A percentile compares a stretch with the other conserved stretches of the same genome.
Evolutionary conservation across 1,284 basidiomycete genomes (phyloP).

Genomic region (Cryptococcus depauperatus): DNA sequence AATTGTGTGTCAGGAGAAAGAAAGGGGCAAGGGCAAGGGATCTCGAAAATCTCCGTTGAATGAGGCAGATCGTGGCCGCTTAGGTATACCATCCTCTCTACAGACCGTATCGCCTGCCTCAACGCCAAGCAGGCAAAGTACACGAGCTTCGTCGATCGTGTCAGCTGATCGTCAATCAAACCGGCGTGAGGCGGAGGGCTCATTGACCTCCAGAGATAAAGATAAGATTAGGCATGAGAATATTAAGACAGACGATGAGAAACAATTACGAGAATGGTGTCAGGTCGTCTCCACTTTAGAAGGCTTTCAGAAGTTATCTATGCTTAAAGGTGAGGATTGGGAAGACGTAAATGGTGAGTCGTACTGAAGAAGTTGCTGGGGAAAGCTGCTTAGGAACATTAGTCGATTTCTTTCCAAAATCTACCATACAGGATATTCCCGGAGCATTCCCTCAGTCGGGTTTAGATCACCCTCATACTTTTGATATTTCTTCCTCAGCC

Average conservation of each 20-base stretch:
- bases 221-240: not conserved
- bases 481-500: not conserved
- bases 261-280: slow-evolving; percentile 16
- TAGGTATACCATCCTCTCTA: not conserved
- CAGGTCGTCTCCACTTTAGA: slow-evolving; percentile 11
- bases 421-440: slow-evolving; percentile 15
- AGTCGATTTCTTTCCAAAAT: slow-evolving; percentile 7
- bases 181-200: not conserved
- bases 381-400: too few species aligned
- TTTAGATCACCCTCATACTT: not conserved
- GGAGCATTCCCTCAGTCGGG: slow-evolving; percentile 31
- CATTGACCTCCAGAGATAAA: not conserved
- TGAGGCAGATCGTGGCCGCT: not conserved
- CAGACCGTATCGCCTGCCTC: slow-evolving; percentile 25
- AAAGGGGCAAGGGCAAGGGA: not conserved
- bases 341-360: slow-evolving; percentile 28
- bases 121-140: slow-evolving; percentile 49
- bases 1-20: not conserved
- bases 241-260: slow-evolving; percentile 6
- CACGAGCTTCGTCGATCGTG: slow-evolving; percentile 13
- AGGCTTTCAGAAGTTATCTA: slow-evolving; percentile 14
- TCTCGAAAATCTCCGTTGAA: not conserved
- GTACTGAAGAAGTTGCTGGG: not conserved
- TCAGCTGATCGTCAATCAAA: slow-evolving; percentile 1
- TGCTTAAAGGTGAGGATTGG: slow-evolving; percentile 20